A percentile compares a stretch with the other conserved stretches of the same genome.
phyloP scores from a whole-genome alignment of 805 yeast species.

The Ogataea wickerhamii region DNA sequence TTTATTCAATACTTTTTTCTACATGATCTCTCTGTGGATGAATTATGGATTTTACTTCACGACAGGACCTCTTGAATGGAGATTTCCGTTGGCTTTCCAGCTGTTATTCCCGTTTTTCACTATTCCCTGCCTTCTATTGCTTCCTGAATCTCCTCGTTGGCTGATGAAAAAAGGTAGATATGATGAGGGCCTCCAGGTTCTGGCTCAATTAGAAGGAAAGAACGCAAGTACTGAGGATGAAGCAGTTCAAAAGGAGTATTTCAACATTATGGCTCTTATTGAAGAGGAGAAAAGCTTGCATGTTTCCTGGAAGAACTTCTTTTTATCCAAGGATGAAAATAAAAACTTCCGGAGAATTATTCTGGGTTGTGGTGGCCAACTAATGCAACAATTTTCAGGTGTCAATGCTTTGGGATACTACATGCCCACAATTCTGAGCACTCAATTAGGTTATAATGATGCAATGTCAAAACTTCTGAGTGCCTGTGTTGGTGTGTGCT shows the following conservation, averaged over 20 bases:
- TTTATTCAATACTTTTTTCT: constrained; percentile 37
- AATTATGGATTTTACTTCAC: constrained; percentile 41
- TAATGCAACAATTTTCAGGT: constrained; percentile 67
- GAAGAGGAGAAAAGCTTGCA: constrained; percentile 34
- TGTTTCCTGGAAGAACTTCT: constrained; percentile 41
- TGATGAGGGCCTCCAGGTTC: constrained; percentile 39
- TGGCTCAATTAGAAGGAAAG: constrained; percentile 18
- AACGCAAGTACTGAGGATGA: constrained; percentile 15
- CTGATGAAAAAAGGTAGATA: constrained; percentile 40
- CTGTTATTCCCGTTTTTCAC: constrained; percentile 35
- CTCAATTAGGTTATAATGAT: constrained; percentile 44
- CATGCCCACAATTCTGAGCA: constrained; percentile 49
- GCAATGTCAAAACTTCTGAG: constrained; percentile 55
- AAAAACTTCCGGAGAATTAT: constrained; percentile 51
- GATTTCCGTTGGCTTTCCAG: constrained; percentile 46
- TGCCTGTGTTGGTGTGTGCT: constrained; percentile 58
- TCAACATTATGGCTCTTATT: constrained; percentile 16
- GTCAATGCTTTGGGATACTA: constrained; percentile 68
- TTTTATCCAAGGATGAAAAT: constrained; percentile 38
- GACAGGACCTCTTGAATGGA: constrained; percentile 37
- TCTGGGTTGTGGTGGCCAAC: constrained; percentile 35
- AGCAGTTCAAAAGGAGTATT: constrained; percentile 18
- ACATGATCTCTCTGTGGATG: constrained; percentile 42
- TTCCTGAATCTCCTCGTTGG: constrained; percentile 58
- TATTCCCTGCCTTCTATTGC: constrained; percentile 5